Evolutionary conservation across 1,139 yeast species (phyloP).

Genomic region (Hemisphaericaspora subhashii): DNA sequence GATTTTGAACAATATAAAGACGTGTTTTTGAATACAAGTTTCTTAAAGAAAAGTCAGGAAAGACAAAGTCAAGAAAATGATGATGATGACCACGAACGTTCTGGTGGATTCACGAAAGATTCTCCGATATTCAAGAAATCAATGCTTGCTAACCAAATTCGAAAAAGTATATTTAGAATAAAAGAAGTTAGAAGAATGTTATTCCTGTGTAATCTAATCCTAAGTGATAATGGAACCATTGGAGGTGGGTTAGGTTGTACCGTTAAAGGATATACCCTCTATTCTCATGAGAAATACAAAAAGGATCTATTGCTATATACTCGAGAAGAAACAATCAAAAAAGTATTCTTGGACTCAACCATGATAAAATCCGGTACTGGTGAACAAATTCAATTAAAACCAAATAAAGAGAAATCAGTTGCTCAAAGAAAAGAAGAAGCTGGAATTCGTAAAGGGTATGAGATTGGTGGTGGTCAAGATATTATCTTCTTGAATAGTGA

Average conservation of each 20-base stretch:
- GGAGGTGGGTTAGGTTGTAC: conserved; percentile 58
- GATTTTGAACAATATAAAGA: conserved; percentile 57
- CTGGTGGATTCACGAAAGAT: conserved; percentile 15
- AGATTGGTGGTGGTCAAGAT: conserved; percentile 27
- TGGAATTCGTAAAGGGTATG: conserved; percentile 29
- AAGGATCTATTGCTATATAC: conserved; percentile 45
- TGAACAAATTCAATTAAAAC: conserved; percentile 19
- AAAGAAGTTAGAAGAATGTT: conserved; percentile 63
- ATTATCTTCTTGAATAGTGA: conserved; percentile 28
- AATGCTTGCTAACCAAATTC: conserved; percentile 18
- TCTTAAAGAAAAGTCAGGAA: conserved; percentile 19
- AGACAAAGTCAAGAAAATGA: conserved; percentile 7
- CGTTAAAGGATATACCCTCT: conserved; percentile 70
- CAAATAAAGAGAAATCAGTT: conserved; percentile 15
- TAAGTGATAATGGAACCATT: conserved; percentile 37
- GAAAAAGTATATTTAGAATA: conserved; percentile 49
- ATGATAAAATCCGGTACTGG: conserved; percentile 20
- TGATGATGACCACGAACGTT: conserved; percentile 6
- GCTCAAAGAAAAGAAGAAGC: conserved; percentile 45
- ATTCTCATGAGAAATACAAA: conserved; percentile 51
- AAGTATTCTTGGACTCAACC: conserved; percentile 52
- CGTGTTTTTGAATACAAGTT: conserved; percentile 47
- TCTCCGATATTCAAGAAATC: conserved; percentile 13
- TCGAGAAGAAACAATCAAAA: conserved; percentile 36
- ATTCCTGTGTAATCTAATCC: conserved; percentile 56